Evolutionary conservation across 345 rosid species (phyloP).

Genomic region (Pelargonium nanum): DNA sequence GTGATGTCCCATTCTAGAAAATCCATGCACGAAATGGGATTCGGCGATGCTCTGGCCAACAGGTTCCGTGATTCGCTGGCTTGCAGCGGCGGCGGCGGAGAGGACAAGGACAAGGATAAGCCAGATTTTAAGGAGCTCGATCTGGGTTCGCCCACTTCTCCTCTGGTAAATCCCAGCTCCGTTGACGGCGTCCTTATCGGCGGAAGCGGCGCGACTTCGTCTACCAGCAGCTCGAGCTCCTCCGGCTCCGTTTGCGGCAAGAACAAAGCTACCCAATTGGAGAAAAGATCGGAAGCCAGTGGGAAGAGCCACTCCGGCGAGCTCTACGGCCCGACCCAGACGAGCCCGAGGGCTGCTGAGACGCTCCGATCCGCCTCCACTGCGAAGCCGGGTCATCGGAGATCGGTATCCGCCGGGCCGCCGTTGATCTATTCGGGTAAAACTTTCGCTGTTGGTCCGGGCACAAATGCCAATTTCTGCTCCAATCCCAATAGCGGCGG

Average conservation of each 20-base stretch:
- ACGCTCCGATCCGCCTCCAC: constrained; percentile 31
- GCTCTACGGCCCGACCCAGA: constrained; percentile 23
- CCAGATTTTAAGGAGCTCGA: constrained; percentile 84
- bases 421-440: constrained; percentile 68
- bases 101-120: constrained; percentile 46
- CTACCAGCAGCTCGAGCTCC: constrained; percentile 39
- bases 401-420: constrained; percentile 70
- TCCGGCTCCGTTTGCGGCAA: constrained; percentile 47
- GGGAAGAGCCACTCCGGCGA: constrained; percentile 51
- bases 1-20: constrained; percentile 45
- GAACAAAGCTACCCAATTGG: constrained; percentile 20
- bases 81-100: constrained; percentile 23
- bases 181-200: constrained; percentile 6
- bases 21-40: constrained; percentile 20
- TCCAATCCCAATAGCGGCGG: constrained; percentile 12
- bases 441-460: constrained; percentile 17
- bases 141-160: constrained; percentile 84
- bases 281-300: constrained; percentile 7
- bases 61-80: constrained; percentile 40
- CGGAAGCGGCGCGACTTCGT: constrained; percentile 15
- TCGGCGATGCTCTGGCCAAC: constrained; percentile 29
- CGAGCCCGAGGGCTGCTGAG: constrained; percentile 16
- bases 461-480: constrained; percentile 10
- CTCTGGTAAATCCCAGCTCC: constrained; percentile 37
- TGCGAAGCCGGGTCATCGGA: constrained; percentile 47